Conservation (phyloP, 192 early-diverging fungal genomes). For the Coemansia umbellata region DNA sequence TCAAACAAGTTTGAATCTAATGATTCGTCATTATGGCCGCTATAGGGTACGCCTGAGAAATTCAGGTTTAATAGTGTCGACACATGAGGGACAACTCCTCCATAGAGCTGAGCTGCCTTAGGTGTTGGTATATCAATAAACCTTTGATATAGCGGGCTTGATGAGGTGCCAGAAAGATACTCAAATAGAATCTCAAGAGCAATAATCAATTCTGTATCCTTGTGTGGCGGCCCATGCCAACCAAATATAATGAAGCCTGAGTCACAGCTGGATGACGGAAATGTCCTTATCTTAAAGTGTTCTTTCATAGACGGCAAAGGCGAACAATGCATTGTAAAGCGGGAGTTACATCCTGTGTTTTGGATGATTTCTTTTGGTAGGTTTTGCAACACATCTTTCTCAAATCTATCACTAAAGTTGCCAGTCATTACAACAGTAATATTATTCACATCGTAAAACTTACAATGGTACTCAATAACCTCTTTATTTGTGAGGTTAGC, state of each 20-base stretch:
- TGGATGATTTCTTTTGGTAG: constrained; percentile 28
- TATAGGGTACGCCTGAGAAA: constrained; percentile 62
- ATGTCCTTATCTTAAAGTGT: constrained; percentile 28
- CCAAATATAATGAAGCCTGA: constrained; percentile 62
- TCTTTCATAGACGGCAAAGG: neutral
- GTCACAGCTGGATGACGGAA: constrained; percentile 62
- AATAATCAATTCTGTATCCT: constrained; percentile 57
- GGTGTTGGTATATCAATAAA: constrained; percentile 72
- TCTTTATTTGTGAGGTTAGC: constrained; percentile 66
- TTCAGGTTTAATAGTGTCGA: constrained; percentile 56
- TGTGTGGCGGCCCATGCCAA: constrained; percentile 69
- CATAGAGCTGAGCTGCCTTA: constrained; percentile 58
- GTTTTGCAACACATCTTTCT: constrained; percentile 15
- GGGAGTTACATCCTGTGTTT: constrained; percentile 23
- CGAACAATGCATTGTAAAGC: constrained; percentile 19
- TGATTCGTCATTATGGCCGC: constrained; percentile 9
- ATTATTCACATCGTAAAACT: constrained; percentile 69
- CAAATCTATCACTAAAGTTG: constrained; percentile 43
- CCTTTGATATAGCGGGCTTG: constrained; percentile 65
- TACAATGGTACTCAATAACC: constrained; percentile 69
- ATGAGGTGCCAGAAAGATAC: constrained; percentile 64
- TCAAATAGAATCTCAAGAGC: constrained; percentile 70
- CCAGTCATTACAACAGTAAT: constrained; percentile 65
- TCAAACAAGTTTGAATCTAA: constrained; percentile 55
- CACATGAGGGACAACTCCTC: constrained; percentile 54